Evolutionary conservation across 208 protist species (phyloP), one percentile per base, ranked within the genome.

Genomic region (Porcisia deanei): DNA sequence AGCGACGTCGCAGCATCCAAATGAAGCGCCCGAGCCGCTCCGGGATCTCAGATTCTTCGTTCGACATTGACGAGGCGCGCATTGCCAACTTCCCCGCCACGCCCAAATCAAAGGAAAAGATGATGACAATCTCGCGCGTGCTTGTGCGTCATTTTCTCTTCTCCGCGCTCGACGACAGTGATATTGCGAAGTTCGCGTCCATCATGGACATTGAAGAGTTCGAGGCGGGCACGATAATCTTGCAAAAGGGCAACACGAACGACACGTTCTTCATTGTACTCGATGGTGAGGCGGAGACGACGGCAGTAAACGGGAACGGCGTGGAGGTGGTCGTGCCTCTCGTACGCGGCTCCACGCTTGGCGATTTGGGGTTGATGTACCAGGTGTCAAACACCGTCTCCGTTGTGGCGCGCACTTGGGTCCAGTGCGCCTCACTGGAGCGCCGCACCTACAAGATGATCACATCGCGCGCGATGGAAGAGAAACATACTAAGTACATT

Each of bases 101-200:
- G 39, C 87, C 89, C 59, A 94, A 91, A 79, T 87, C 89, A 41
- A 55, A 79, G 71, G 84, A 89, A 55, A 87, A 91, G 65, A 64
- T 89, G 49, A 80, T 80, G 69, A 82, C 87, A 41, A 92, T 94
- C 58, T 84, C 79, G 25, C 72, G 78, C 41, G 81, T 85, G 9
- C 82, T 96, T 25, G 84, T 93, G 77, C 68, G 72, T 39, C 89
- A 92, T 75, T 92, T 86, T 66, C 80, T 94, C 67, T 96, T 95
- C 78, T 94, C 87, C 55, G 88, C 81, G 53, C 76, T 93, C 16
- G 89, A 95, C 73, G 91, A 93, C 69, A 81, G 57, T 58, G 79
- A 92, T 67, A 80, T 92, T 57, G 72, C 74, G 16, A 85, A 79
- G 77, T 78, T 91, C 47, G 86, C 86, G 4, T 79, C 82, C 59